Base-by-base conservation (phyloP, 2,329 filamentous ascomycete genomes). In the Coleophoma cylindrospora region DNA sequence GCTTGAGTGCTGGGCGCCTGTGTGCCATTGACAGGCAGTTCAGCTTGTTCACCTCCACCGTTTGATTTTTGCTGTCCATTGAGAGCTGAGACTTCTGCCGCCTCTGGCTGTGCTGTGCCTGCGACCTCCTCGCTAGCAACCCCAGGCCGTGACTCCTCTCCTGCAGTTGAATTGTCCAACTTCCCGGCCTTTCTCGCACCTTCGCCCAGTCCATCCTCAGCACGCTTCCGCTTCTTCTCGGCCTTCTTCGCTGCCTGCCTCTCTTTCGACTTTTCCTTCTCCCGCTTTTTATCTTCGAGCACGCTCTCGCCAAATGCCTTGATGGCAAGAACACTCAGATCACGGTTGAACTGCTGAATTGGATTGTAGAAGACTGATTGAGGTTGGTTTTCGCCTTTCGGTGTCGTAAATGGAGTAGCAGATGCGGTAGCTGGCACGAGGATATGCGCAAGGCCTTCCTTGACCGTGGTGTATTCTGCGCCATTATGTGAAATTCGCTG, bases 261-360 rank as follows among this genome's bases (percentile, higher is more conserved):
- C 37, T 68, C 60, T 53, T 61, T 65, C 40, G 64, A 72, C 57
- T 64, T 75, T 69, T 56, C 71, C 64, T 63, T 74, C 66, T 64
- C 68, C 49, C 56, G 63, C 50, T 68, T 69, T 51, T 70, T 72
- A 60, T 69, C 72, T 34, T 77, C 70, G 15, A 83, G 64, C 4
- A 79, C 60, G 33, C 89, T 83, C 58, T 94, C 84, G 1, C 89
- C 89, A 66, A 92, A 96, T 0, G 88, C 87, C 63, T 89, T 89
- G 67, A 99, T 96, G 1, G 90, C 90, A 13, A 99, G 78, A 22
- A 96, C 89, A 53, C 90, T 96, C 57, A 99, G 71, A 66, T 99
- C 94, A 43, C 95, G 87, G 69, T 99, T 99, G 76, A 97, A 99
- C 66, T 99, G 94, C 66, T 99, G 94, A 49, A 99, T 96, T 0